Evolutionary conservation across 2,329 filamentous ascomycete species (phyloP).

Genomic region (Mariannaea sp.): DNA sequence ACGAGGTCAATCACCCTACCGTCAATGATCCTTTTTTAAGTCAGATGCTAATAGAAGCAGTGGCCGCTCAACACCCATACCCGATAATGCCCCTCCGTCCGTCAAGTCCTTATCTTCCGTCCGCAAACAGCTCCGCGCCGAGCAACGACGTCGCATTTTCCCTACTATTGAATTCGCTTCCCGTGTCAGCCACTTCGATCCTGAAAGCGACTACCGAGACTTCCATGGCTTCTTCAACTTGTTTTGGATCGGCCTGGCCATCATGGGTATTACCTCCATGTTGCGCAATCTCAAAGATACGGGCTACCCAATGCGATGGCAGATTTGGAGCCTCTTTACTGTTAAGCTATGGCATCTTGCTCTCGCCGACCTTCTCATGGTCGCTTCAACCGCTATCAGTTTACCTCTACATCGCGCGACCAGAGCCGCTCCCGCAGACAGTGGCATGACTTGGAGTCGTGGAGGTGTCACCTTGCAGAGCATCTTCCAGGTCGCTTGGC

Average conservation of each 20-base stretch:
- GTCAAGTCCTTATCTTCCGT: slow-evolving; percentile 83
- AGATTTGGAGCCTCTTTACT: slow-evolving; percentile 88
- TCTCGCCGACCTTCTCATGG: slow-evolving; percentile 85
- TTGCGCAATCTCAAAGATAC: slow-evolving; percentile 93
- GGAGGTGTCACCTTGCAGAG: slow-evolving; percentile 85
- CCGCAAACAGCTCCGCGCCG: slow-evolving; percentile 79
- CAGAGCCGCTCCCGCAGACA: slow-evolving; percentile 55
- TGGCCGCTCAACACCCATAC: slow-evolving; percentile 80
- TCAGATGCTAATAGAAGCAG: slow-evolving; percentile 49
- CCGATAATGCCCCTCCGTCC: slow-evolving; percentile 91
- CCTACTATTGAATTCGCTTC: slow-evolving; percentile 90
- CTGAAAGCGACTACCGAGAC: slow-evolving; percentile 86
- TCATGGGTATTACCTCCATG: slow-evolving; percentile 96
- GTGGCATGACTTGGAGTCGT: slow-evolving; percentile 70
- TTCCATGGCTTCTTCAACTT: slow-evolving; percentile 98
- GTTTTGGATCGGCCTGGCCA: slow-evolving; percentile 95
- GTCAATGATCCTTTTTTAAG: background rate
- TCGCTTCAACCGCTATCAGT: slow-evolving; percentile 71
- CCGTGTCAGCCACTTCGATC: slow-evolving; percentile 94
- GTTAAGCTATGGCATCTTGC: slow-evolving; percentile 88
- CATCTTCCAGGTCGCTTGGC: slow-evolving; percentile 78
- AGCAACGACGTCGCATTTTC: slow-evolving; percentile 83
- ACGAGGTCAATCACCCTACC: slow-evolving; percentile 47
- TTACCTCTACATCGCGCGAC: slow-evolving; percentile 75
- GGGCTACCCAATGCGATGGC: slow-evolving; percentile 79